Base-by-base conservation (phyloP, 1,284 basidiomycete genomes). In the Boletus sp. region DNA sequence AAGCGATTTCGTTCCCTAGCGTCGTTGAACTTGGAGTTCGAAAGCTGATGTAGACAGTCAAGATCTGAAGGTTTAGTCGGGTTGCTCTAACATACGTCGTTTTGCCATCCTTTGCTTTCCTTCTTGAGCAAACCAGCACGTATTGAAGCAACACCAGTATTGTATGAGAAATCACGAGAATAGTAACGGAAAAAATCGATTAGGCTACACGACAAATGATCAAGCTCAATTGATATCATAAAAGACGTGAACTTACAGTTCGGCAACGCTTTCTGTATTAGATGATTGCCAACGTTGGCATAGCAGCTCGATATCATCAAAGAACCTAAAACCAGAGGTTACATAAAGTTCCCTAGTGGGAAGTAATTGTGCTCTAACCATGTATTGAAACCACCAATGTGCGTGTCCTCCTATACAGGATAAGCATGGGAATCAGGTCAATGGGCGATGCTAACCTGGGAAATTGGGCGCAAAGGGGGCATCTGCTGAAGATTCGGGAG, bases 101-200 rank as follows among this genome's bases (percentile, higher is more conserved):
- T 91, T 68, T 90, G 87, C 96, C 96, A 98, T 7, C 92, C 94
- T 73, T 96, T 96, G 67, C 78, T 82, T 33, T 95, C 92, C 74
- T 98, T 98, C 73, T 89, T 91, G 63, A 98, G 71, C 22, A 94
- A 78, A 7, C 96, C 96, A 48, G 90, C 90, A 67, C 94, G 83
- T 67, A 98, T 92, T 48, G 94, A 96, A 61, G 93, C 89, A 51
- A 98, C 95, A 58, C 92, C 91, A 61, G 88, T 90, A 71, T 92
- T 92, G 76, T 98, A 99, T 59, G 84, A 80, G 76, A 98, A 98
- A 70, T 96, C 94, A 65, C 94, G 89, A 51, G 94, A 89, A 75
- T 93, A 98, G 77, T 94, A 98, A 65, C 92, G 89, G 84, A 98
- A 99, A 74, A 99, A 98, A 74, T 98, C 96, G 71, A 98, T 93